Base-by-base conservation (phyloP, 1,284 basidiomycete species). In the Exsudoporus floridanus region DNA sequence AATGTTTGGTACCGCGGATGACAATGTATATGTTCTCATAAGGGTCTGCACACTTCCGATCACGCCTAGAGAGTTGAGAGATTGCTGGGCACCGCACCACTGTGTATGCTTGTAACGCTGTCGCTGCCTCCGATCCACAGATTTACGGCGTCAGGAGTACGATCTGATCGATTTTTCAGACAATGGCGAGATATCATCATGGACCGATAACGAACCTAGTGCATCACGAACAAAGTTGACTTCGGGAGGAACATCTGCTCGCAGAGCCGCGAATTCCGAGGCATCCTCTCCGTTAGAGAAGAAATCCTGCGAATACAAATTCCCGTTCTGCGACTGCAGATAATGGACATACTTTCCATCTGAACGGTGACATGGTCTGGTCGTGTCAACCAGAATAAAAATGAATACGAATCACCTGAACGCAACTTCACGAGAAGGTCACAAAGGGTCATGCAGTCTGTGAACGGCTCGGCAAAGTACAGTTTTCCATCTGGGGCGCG, bases 11-110 rank as follows among this genome's bases (percentile, higher is more conserved):
- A 5, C 93, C 94, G 49, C 88, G 80, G 47, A 94, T 74, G 27
- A 97, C 91, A 10, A 86, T 82, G 69, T 96, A 96, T 46, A 96
- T 81, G 67, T 96, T 97, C 72, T 96, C 93, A 63, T 94, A 96
- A 2, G 90, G 91, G 70, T 94, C 91, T 92, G 60, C 60, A 45
- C 19, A 49, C 28, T 35, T 35, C 5, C 25, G 9, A 43, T 67
- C 50, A 57, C 55, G 19, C 9, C 12, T 21, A n/a, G 7, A 16
- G 38, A 40, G 16, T 9, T 18, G 14, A 21, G 41, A 37, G 1
- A 48, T 36, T 28, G 7, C 21, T 7, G 8, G 18, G 9, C 0
- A 34, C 52, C 74, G 45, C 60, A 90, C 91, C 92, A 63, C 83
- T 89, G 66, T 97, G 94, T 42, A 95, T 80, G 50, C 88, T 92